Evolutionary conservation across 306 rosid species (phyloP), one percentile per base, ranked within the genome.

Genomic region (Macrotyloma uniflorum): DNA sequence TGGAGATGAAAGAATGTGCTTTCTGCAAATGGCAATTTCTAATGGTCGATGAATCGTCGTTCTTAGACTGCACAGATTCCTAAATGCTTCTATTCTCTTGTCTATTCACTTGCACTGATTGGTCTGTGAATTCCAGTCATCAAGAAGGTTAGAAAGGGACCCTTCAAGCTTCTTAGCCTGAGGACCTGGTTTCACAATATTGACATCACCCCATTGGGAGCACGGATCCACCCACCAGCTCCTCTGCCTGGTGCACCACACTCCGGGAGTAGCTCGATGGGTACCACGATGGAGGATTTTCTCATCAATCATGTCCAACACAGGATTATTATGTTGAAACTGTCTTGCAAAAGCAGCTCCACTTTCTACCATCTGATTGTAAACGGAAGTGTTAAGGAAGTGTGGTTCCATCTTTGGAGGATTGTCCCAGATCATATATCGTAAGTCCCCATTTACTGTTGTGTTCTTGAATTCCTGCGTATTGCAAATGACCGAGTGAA

Each of bases 311-410:
- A 82, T 70, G 87, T 91, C 87, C 72, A 95, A 75, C 82, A 92
- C 98, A 3, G 86, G 90, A 70, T 91, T 90, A 65, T 93, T 84
- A 61, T 68, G 64, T 46, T 57, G 50, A 4, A 95, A 95, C 80
- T 89, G 98, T 64, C 98, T 86, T 14, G 91, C 98, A 84, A 91
- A 95, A 11, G 93, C 97, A 72, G 96, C 96, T 38, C 98, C 98
- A 51, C 98, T 89, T 70, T 85, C 87, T 19, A 58, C 87, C 93
- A 93, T 93, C 84, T 87, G 85, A 81, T 84, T 73, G 81, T 78
- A 95, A 81, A 82, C 89, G 15, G 91, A 93, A 13, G 72, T 20
- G 18, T 87, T 91, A 62, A 95, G 97, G 85, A 93, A 91, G 78
- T 38, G 93, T 1, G 99, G 99, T 54, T 95, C 97, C 93, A 93